A percentile compares a stretch with the other conserved stretches of the same genome.
Conservation (phyloP, 805 yeast species). For the Spathaspora girioi region DNA sequence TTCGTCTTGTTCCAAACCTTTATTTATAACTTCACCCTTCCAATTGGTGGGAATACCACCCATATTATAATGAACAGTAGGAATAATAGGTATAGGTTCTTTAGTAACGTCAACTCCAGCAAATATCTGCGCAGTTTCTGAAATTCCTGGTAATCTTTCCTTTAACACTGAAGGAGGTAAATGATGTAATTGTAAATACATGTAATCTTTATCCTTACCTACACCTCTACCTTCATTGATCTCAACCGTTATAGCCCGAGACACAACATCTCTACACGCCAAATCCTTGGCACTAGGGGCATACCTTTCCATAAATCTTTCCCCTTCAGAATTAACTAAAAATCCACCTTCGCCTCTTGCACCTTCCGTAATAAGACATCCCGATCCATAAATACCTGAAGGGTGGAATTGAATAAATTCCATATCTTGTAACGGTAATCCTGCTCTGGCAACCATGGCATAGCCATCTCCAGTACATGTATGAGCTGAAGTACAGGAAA, state of each 20-base stretch:
- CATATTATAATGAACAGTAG: constrained; percentile 99
- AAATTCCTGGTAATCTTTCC: constrained; percentile 98
- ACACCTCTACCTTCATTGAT: constrained; percentile 99
- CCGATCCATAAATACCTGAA: constrained; percentile 98
- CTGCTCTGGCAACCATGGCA: constrained; percentile 98
- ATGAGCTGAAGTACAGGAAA: constrained; percentile 98
- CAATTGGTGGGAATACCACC: constrained; percentile 99
- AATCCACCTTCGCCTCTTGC: constrained; percentile 99
- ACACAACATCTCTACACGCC: constrained; percentile 97
- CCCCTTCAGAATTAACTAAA: constrained; percentile 95
- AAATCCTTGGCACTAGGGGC: constrained; percentile 98
- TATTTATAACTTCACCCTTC: constrained; percentile 89
- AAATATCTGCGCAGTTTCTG: constrained; percentile 96
- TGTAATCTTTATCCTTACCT: constrained; percentile 93
- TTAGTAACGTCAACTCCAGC: constrained; percentile 99
- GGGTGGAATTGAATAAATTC: constrained; percentile 99
- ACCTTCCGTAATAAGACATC: constrained; percentile 98
- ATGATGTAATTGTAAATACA: constrained; percentile 89
- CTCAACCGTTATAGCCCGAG: constrained; percentile 98
- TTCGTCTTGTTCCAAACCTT: constrained; percentile 82
- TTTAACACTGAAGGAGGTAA: constrained; percentile 86
- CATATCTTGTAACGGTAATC: constrained; percentile 94
- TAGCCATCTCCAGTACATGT: constrained; percentile 99
- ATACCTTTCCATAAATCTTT: constrained; percentile 98
- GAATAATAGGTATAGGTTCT: constrained; percentile 97